These are phyloP conservation scores for Penicillium sp. DNA, from an alignment of 2,329 filamentous ascomycete species.

Conservation along the genomic window DNA sequence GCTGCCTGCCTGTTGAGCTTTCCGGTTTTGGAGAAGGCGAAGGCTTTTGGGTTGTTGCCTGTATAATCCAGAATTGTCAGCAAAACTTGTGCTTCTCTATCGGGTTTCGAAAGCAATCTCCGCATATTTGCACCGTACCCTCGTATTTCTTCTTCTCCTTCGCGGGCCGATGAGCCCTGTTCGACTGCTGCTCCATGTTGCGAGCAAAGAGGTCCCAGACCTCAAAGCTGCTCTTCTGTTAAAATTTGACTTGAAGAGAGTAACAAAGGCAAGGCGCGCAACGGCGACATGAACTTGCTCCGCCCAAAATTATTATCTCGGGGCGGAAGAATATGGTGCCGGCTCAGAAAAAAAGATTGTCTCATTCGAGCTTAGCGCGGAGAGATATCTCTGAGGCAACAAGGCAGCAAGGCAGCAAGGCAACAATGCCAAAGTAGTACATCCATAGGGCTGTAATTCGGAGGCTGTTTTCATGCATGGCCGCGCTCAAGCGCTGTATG, in stretches of 20 bases:
- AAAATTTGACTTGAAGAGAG: constrained; percentile 14
- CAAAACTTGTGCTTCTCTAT: neutral
- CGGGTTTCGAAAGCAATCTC: constrained; percentile 6
- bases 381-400: constrained; percentile 15
- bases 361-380: constrained; percentile 9
- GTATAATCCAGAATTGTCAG: constrained; percentile 15
- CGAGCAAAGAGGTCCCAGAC: constrained; percentile 25
- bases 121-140: constrained; percentile 44
- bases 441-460: no score
- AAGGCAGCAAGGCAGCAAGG: neutral
- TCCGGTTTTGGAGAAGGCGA: constrained; percentile 76
- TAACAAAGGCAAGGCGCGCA: constrained; percentile 14
- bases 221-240: constrained; percentile 22
- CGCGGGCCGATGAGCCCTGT: constrained; percentile 77
- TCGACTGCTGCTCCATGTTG: constrained; percentile 74
- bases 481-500: no score
- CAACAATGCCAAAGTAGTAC: neutral
- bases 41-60: constrained; percentile 85
- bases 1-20: constrained; percentile 66
- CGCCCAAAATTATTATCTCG: constrained; percentile 35
- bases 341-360: constrained; percentile 13
- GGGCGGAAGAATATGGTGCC: constrained; percentile 25
- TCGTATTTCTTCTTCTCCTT: constrained; percentile 82
- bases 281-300: constrained; percentile 14
- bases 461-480: no score